Percentiles rank a stretch among this genome's conserved stretches.
Evolutionary conservation across 106 monocot species (phyloP).

Genomic region (Acorus calamus): DNA sequence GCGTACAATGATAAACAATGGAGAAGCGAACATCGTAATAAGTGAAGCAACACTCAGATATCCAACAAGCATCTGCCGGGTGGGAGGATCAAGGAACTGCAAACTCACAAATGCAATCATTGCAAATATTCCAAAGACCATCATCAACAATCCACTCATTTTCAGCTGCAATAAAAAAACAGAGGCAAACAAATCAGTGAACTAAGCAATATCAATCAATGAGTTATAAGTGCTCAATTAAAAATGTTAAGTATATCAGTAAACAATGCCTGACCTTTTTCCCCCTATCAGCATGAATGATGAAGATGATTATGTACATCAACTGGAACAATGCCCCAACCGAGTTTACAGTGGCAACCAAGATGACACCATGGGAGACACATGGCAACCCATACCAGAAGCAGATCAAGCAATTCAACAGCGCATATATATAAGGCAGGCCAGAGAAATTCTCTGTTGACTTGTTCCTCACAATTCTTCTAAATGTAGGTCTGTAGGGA

Average conservation of each 20-base stretch:
- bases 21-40: conserved; percentile 90
- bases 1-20: conserved; percentile 77
- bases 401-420: conserved; percentile 79
- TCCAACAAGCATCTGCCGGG: conserved; percentile 62
- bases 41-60: conserved; percentile 83
- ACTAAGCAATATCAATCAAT: not conserved
- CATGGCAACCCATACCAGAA: conserved; percentile 87
- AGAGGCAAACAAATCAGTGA: not conserved
- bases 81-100: conserved; percentile 28
- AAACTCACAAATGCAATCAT: conserved; percentile 56
- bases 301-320: conserved; percentile 55
- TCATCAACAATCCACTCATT: conserved; percentile 48
- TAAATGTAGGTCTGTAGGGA: conserved; percentile 61
- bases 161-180: conserved; percentile 42
- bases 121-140: conserved; percentile 34
- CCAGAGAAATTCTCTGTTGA: conserved; percentile 94
- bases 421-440: conserved; percentile 59
- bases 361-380: conserved; percentile 58
- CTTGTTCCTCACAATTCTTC: conserved; percentile 49
- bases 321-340: conserved; percentile 81
- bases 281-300: conserved; percentile 34
- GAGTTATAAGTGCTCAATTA: too few species aligned
- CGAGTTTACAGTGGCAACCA: conserved; percentile 84
- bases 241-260: not conserved
- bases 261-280: conserved; percentile 29